These are phyloP conservation scores for Chaetomium fimeti DNA, from an alignment of 495 filamentous ascomycete genomes.

Conservation along the genomic window DNA sequence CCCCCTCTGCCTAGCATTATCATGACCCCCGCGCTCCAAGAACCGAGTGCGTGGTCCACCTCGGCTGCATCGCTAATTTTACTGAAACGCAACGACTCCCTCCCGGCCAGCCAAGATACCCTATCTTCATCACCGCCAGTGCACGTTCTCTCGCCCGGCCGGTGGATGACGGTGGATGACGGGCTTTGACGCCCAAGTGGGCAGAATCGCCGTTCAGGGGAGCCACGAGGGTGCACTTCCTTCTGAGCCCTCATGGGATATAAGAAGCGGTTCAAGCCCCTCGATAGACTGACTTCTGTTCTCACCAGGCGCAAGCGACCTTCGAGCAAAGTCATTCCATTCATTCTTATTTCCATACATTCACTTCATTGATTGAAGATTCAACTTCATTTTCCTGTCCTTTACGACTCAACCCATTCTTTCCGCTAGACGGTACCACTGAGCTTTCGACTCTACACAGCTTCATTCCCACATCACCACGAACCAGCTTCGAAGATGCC, in stretches of 20 bases:
- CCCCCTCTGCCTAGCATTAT: background rate
- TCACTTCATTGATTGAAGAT: slow-evolving; percentile 38
- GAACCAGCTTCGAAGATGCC: slow-evolving; percentile 30
- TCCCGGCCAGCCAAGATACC: background rate
- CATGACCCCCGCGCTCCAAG: slow-evolving; percentile 10
- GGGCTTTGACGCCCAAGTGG: background rate
- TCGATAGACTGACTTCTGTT: slow-evolving; percentile 8
- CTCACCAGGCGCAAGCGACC: slow-evolving; percentile 28
- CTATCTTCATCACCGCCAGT: background rate
- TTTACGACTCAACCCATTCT: slow-evolving; percentile 19
- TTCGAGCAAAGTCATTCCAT: slow-evolving; percentile 26
- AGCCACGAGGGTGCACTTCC: background rate
- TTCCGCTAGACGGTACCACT: slow-evolving; percentile 30
- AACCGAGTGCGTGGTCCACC: slow-evolving; percentile 9
- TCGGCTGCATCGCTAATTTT: slow-evolving; percentile 23
- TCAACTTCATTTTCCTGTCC: slow-evolving; percentile 24
- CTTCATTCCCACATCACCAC: background rate
- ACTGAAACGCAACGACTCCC: slow-evolving; percentile 25
- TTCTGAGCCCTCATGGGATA: slow-evolving; percentile 8
- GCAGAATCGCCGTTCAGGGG: slow-evolving; percentile 6
- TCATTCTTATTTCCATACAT: slow-evolving; percentile 23
- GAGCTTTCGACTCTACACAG: slow-evolving; percentile 7
- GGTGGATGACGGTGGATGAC: background rate
- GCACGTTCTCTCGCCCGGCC: slow-evolving; percentile 1
- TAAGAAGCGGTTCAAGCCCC: slow-evolving; percentile 12